phyloP scores from a whole-genome alignment of 495 filamentous ascomycete species.

The Sporormia fimetaria region DNA sequence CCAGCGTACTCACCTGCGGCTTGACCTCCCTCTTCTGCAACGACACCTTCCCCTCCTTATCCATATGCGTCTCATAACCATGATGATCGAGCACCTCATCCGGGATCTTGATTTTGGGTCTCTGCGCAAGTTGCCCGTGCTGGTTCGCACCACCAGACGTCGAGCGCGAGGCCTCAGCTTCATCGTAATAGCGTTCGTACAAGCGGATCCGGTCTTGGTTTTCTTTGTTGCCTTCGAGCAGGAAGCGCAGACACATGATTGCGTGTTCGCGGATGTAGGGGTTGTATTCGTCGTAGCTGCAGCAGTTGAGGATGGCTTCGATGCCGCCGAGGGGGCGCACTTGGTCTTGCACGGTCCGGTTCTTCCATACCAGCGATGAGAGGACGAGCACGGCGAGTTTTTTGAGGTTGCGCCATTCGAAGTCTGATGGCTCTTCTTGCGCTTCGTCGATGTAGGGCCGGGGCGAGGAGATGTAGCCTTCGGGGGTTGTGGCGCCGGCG shows the following conservation, averaged over 20 bases:
- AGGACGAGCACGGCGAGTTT: slow-evolving; percentile 81
- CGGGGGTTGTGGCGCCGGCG: slow-evolving; percentile 16
- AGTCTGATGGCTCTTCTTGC: slow-evolving; percentile 72
- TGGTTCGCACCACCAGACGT: neutral
- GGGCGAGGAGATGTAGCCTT: slow-evolving; percentile 32
- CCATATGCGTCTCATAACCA: slow-evolving; percentile 36
- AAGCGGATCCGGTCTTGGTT: slow-evolving; percentile 65
- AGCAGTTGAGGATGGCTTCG: slow-evolving; percentile 75
- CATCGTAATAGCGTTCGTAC: slow-evolving; percentile 31
- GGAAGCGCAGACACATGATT: slow-evolving; percentile 78
- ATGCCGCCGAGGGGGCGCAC: slow-evolving; percentile 72
- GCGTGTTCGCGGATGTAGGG: slow-evolving; percentile 84
- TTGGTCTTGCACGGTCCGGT: slow-evolving; percentile 68
- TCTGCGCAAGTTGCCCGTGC: neutral
- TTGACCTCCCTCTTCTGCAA: slow-evolving; percentile 20
- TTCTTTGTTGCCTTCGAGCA: slow-evolving; percentile 72
- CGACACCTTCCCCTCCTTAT: slow-evolving; percentile 30
- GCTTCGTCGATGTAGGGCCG: slow-evolving; percentile 44
- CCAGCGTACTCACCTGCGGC: neutral
- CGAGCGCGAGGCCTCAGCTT: neutral
- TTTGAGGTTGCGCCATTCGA: slow-evolving; percentile 89
- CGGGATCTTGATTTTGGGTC: slow-evolving; percentile 22
- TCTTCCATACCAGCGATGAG: slow-evolving; percentile 72
- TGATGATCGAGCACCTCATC: slow-evolving; percentile 32
- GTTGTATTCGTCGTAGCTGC: slow-evolving; percentile 75